phyloP scores from a whole-genome alignment of 805 yeast genomes.

The Lachancea cidri region DNA sequence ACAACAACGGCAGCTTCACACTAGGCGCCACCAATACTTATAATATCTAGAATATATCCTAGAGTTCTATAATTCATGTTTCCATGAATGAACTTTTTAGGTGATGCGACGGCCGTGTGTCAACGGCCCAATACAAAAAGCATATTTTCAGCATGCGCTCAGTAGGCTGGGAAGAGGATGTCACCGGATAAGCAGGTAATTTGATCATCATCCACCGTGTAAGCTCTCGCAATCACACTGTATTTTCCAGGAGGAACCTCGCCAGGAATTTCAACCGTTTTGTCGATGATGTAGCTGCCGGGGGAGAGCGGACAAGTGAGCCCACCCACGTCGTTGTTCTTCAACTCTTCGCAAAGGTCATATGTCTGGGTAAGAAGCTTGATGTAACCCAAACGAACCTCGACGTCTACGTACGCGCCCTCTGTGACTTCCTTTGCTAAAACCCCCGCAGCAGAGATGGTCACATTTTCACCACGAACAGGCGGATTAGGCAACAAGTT shows the following conservation, averaged over 20 bases:
- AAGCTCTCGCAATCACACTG: slow-evolving; percentile 83
- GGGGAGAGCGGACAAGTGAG: slow-evolving; percentile 74
- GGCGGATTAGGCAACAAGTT: slow-evolving; percentile 85
- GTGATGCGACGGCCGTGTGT: not conserved
- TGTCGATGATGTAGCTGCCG: slow-evolving; percentile 63
- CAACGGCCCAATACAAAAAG: too few relatives aligned
- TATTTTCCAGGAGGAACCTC: slow-evolving; percentile 97
- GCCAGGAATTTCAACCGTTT: slow-evolving; percentile 75
- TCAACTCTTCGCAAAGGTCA: slow-evolving; percentile 85
- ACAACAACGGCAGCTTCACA: not conserved
- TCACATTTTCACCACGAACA: slow-evolving; percentile 71
- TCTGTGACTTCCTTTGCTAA: slow-evolving; percentile 54
- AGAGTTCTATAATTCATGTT: not conserved
- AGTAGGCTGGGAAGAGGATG: slow-evolving; percentile 41
- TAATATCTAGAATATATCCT: not conserved
- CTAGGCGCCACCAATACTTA: not conserved
- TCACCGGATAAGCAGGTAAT: slow-evolving; percentile 80
- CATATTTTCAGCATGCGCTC: not conserved
- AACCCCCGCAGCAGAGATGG: slow-evolving; percentile 69
- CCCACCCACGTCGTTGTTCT: slow-evolving; percentile 57
- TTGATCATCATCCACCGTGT: slow-evolving; percentile 72
- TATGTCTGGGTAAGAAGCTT: slow-evolving; percentile 82
- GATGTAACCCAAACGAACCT: slow-evolving; percentile 89
- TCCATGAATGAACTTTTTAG: not conserved
- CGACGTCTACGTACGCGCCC: slow-evolving; percentile 93